Evolutionary conservation across 345 rosid genomes (phyloP), one percentile per base, ranked within the genome.

Genomic region (Trapa bicornis): DNA sequence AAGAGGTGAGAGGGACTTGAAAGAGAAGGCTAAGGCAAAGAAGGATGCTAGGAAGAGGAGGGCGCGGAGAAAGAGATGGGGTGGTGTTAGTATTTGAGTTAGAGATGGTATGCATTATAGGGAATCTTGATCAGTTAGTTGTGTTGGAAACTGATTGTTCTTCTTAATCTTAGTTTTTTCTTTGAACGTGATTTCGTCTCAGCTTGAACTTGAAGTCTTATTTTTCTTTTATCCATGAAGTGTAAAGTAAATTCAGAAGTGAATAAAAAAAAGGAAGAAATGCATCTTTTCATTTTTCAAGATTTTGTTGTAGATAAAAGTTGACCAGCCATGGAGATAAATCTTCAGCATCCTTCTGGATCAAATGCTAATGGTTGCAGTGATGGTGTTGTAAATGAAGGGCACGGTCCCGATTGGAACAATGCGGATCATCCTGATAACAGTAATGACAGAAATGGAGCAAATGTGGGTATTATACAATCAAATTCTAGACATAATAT

Each of bases 1-100:
- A 64, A 79, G 91, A 60, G 99, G 99, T 67, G 96, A 83, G 78
- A 80, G 87, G 72, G 84, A 82, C 78, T 79, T 91, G 70, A 79
- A 53, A 64, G 88, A 86, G 76, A 93, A 88, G 76, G 79, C n/a
- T 2, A 83, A 84, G 82, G 73, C 65, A 5, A 81, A 78, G 68
- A 61, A 61, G 70, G 83, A 83, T 75, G 79, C 74, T 67, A 81
- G 85, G 78, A 93, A 87, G 80, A 79, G 71, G 72, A 84, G 83
- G 76, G 85, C 80, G 68, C 76, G 64, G 64, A 76, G 69, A 54
- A 78, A 75, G 41, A 68, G 3, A 45, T 72, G 82, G 81, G 74
- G 43, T 47, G 75, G 32, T 57, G 75, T 17, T 47, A 73, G 32
- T 57, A 74, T 17, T 33, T 36, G 4, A 68, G 77, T 37, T 52